phyloP scores from a whole-genome alignment of 805 yeast genomes.

The Schwanniomyces sp. region DNA sequence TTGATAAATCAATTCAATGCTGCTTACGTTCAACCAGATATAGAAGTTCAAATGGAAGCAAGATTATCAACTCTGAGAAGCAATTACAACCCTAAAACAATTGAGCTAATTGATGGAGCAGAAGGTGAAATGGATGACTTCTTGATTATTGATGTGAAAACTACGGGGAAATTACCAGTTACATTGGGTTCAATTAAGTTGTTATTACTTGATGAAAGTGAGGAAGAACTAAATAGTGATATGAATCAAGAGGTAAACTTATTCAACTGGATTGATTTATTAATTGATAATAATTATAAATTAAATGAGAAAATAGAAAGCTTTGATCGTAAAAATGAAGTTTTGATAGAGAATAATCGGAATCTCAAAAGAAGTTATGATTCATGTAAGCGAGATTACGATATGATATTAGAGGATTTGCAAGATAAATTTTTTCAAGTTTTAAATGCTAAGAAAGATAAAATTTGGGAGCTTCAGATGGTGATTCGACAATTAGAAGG shows the following conservation, averaged over 20 bases:
- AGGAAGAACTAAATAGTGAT: constrained; percentile 1
- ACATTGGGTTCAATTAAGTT: constrained; percentile 25
- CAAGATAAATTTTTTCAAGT: constrained; percentile 25
- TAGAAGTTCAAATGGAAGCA: constrained; percentile 13
- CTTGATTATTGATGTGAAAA: constrained; percentile 19
- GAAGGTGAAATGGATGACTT: constrained; percentile 15
- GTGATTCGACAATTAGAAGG: neutral
- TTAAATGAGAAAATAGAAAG: constrained; percentile 4
- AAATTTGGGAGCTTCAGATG: constrained; percentile 23
- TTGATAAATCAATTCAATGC: constrained; percentile 16
- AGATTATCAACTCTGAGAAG: constrained; percentile 20
- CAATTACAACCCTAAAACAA: constrained; percentile 19
- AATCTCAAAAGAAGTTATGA: constrained; percentile 10
- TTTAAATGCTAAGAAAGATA: constrained; percentile 29
- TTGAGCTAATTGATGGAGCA: constrained; percentile 24
- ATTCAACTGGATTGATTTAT: constrained; percentile 26
- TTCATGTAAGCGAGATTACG: constrained; percentile 12
- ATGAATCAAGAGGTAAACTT: constrained; percentile 15
- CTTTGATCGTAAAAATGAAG: neutral
- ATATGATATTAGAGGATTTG: constrained; percentile 19
- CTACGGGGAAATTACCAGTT: constrained; percentile 21
- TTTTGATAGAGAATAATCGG: constrained; percentile 3
- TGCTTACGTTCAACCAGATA: constrained; percentile 10
- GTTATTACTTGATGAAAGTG: constrained; percentile 16
- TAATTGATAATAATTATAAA: constrained; percentile 12